Percentiles rank a stretch among this genome's conserved stretches.
phyloP scores from a whole-genome alignment of 2,329 filamentous ascomycete species.

The Calonectria ilicicola region DNA sequence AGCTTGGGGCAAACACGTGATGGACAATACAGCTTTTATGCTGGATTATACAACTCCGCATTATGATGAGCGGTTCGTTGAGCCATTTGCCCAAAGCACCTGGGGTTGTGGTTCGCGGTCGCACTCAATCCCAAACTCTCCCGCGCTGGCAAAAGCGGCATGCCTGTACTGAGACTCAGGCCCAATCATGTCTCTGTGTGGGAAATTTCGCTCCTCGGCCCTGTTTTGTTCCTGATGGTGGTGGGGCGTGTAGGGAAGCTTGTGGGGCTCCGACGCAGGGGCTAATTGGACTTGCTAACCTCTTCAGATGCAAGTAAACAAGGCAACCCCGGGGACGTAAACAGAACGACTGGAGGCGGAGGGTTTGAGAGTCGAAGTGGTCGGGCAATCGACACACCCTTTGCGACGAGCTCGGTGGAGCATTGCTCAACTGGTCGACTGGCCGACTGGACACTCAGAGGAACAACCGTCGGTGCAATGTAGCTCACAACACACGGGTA shows the following conservation, averaged over 20 bases:
- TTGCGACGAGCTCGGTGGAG: constrained; percentile 19
- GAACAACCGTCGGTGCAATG: neutral
- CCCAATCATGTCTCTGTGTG: constrained; percentile 14
- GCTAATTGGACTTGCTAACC: constrained; percentile 30
- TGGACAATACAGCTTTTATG: neutral
- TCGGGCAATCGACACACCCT: constrained; percentile 41
- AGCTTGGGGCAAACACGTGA: too few species aligned
- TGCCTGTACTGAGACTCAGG: neutral
- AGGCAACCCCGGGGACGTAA: constrained; percentile 37
- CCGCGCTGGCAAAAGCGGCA: constrained; percentile 14
- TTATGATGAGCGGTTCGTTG: neutral
- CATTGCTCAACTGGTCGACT: constrained; percentile 18
- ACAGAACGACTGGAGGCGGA: constrained; percentile 40
- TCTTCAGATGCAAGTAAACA: constrained; percentile 40
- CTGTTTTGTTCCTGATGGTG: constrained; percentile 21
- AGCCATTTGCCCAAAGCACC: neutral
- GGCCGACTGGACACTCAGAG: constrained; percentile 11
- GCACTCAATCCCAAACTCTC: neutral
- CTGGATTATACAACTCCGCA: neutral
- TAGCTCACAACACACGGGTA: constrained; percentile 21
- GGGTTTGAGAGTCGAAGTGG: constrained; percentile 27
- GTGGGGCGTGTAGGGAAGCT: constrained; percentile 10
- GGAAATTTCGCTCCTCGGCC: constrained; percentile 14
- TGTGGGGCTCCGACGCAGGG: constrained; percentile 28
- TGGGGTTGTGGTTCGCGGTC: neutral